Evolutionary conservation across 2,329 filamentous ascomycete species (phyloP), one percentile per base, ranked within the genome.

Genomic region (Stemphylium lycopersici): DNA sequence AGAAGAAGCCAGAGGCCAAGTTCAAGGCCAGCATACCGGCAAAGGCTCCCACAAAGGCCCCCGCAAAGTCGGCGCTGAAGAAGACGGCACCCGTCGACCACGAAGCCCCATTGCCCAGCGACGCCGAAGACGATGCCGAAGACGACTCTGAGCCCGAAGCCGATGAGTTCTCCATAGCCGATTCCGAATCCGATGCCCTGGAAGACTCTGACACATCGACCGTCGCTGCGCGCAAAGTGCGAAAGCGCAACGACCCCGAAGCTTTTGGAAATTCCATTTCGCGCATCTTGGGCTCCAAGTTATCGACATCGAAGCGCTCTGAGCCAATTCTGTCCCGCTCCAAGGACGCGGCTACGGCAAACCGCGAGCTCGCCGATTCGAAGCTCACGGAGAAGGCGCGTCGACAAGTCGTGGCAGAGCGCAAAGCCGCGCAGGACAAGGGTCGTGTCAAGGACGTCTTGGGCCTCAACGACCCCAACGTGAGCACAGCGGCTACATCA

Each of bases 261-360:
- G 92, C 91, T 47, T 98, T 99, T 75, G 91, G 93, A 20, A 96
- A 89, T 1, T 96, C 92, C 45, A 91, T 99, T 68, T 89, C 90
- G 64, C 96, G 95, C 76, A 97, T 99, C 72, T 83, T 99, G 39
- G 87, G 87, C 51, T 93, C 91, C 4, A 98, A 98, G 78, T 83
- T 98, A 8, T 89, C 92, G 1, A 87, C 85, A 6, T 84, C 89
- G 29, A 91, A 91, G 71, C 89, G 93, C 20, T 83, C 87, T 49
- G 95, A 99, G 72, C 95, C 95, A 0, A 90, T 99, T n/a, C 83
- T 99, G 3, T 88, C 93, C 5, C 89, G 95, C 68, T 93, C 89
- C 73, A 87, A 85, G 57, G 84, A 84, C 10, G 92, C 92, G 1
- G 84, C 87, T 12, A 84, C 90, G 56, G 86, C 90, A 0, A 88